phyloP scores from a whole-genome alignment of 1,284 basidiomycete species.

The Pisolithus thermaeus region DNA sequence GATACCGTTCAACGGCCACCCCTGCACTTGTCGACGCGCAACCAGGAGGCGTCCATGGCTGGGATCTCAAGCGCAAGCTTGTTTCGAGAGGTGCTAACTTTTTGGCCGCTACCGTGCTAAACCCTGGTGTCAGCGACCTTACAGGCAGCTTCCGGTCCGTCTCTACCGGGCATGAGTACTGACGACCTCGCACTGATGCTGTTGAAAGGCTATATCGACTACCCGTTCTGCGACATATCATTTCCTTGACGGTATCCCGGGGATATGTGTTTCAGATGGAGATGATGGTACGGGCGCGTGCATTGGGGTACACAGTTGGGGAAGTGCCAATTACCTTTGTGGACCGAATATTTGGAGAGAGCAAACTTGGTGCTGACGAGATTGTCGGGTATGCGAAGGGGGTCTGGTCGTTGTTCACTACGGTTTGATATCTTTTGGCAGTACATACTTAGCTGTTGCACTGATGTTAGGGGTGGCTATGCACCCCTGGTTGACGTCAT shows the following conservation, averaged over 20 bases:
- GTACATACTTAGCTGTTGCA: constrained; percentile 3
- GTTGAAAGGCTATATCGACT: constrained; percentile 66
- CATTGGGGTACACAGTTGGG: constrained; percentile 78
- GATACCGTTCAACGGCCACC: constrained; percentile 61
- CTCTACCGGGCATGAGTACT: background rate
- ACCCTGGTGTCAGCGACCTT: constrained; percentile 80
- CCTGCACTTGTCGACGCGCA: constrained; percentile 45
- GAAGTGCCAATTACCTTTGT: constrained; percentile 94
- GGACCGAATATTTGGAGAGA: constrained; percentile 88
- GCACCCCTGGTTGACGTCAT: background rate
- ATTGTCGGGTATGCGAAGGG: constrained; percentile 87
- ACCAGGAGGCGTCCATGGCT: constrained; percentile 83
- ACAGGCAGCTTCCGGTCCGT: constrained; percentile 82
- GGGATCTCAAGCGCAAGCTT: constrained; percentile 84
- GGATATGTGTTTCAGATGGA: constrained; percentile 98
- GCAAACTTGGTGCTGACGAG: constrained; percentile 85
- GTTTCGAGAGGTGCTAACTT: constrained; percentile 85
- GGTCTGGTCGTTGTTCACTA: constrained; percentile 74
- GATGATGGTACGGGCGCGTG: constrained; percentile 87
- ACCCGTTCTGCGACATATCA: constrained; percentile 74
- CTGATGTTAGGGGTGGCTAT: background rate
- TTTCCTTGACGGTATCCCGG: constrained; percentile 75
- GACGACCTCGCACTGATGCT: background rate
- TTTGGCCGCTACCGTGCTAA: constrained; percentile 75
- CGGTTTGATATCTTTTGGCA: constrained; percentile 44